phyloP scores from a whole-genome alignment of 1,139 yeast genomes.

The Citeromyces hawaiiensis region DNA sequence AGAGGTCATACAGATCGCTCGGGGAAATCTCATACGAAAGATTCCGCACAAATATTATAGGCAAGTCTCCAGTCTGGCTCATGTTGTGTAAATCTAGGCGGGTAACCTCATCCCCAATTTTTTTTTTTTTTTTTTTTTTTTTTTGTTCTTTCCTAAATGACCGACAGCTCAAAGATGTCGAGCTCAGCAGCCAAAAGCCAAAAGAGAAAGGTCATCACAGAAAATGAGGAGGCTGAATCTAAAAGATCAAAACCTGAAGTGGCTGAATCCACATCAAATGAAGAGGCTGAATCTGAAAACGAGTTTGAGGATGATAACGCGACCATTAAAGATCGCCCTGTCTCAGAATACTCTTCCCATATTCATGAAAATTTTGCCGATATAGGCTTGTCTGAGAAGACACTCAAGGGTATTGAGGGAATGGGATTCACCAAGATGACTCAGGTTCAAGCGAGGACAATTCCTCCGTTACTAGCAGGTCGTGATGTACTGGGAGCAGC shows the following conservation, averaged over 20 bases:
- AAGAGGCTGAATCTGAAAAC: constrained; percentile 12
- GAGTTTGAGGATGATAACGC: constrained; percentile 13
- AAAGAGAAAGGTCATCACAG: neutral
- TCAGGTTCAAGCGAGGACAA: constrained; percentile 83
- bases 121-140: neutral
- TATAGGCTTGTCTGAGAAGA: constrained; percentile 67
- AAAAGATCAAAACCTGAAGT: constrained; percentile 2
- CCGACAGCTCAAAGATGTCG: constrained; percentile 8
- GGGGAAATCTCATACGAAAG: constrained; percentile 39
- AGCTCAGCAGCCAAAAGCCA: constrained; percentile 1
- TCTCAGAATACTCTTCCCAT: constrained; percentile 14
- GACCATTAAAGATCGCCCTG: constrained; percentile 13
- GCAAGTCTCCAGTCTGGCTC: constrained; percentile 22
- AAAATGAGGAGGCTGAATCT: constrained; percentile 2
- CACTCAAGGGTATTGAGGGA: constrained; percentile 61
- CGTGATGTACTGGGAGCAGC: constrained; percentile 96
- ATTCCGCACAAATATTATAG: constrained; percentile 44
- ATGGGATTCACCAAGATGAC: constrained; percentile 93
- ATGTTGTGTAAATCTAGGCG: neutral
- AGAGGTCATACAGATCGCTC: constrained; percentile 35
- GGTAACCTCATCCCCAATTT: neutral
- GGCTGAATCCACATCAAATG: constrained; percentile 5
- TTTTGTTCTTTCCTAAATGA: constrained; percentile 4
- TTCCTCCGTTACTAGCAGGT: constrained; percentile 91
- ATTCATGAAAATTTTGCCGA: constrained; percentile 25